phyloP scores from a whole-genome alignment of 2,329 filamentous ascomycete genomes.

The Verticillium nonalfalfae region DNA sequence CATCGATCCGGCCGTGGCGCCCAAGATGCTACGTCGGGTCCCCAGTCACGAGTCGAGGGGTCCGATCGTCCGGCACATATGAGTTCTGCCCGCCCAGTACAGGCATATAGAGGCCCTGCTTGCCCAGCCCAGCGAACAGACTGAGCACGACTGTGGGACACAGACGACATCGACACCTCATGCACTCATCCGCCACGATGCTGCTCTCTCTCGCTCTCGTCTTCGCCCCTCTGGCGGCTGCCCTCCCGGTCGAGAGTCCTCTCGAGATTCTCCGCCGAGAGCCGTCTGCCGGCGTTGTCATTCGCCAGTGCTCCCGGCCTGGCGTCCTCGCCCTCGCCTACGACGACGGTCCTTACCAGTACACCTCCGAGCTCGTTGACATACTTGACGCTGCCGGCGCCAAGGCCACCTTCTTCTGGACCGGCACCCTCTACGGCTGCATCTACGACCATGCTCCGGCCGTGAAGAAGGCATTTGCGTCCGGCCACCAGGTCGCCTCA shows the following conservation, averaged over 20 bases:
- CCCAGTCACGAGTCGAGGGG: not conserved
- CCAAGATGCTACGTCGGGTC: not conserved
- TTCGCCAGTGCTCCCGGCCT: conserved; percentile 35
- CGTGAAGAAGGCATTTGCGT: conserved; percentile 45
- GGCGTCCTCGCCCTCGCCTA: conserved; percentile 44
- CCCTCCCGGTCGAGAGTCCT: conserved; percentile 25
- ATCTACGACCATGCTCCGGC: conserved; percentile 42
- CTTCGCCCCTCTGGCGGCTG: conserved; percentile 18
- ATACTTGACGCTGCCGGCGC: conserved; percentile 38
- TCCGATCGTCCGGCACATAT: not conserved
- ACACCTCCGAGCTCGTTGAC: conserved; percentile 42
- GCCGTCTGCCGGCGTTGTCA: conserved; percentile 33
- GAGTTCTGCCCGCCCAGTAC: not conserved
- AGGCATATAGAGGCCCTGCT: not conserved
- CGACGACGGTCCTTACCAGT: conserved; percentile 45
- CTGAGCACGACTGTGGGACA: not conserved
- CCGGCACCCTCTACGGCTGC: conserved; percentile 42
- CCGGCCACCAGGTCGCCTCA: conserved; percentile 47
- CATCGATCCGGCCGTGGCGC: not conserved
- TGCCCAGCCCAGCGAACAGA: not conserved
- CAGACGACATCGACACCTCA: not conserved
- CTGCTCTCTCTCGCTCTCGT: conserved; percentile 17
- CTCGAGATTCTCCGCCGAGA: conserved; percentile 33
- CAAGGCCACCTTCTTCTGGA: conserved; percentile 49
- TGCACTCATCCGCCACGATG: conserved; percentile 12